phyloP scores from a whole-genome alignment of 2,329 filamentous ascomycete genomes.

The Camillea tinctor region DNA sequence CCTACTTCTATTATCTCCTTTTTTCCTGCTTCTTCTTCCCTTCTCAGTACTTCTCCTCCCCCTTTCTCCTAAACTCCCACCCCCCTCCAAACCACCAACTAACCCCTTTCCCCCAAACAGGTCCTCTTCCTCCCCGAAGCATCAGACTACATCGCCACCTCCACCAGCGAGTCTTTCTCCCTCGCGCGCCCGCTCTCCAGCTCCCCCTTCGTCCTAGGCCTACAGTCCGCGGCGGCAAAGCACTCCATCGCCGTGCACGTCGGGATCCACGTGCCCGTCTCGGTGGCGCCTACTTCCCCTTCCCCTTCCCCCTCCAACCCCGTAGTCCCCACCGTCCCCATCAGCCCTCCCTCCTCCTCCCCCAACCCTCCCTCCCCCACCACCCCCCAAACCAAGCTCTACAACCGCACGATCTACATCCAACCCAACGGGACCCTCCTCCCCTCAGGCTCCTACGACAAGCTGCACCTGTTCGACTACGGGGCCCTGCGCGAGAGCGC shows the following conservation, averaged over 20 bases:
- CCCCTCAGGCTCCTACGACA: conserved; percentile 64
- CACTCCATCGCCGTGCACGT: conserved; percentile 74
- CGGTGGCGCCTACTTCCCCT: background rate
- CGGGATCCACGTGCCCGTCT: conserved; percentile 77
- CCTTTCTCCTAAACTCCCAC: too few species aligned
- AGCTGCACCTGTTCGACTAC: conserved; percentile 86
- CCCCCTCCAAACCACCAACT: conserved; percentile 14
- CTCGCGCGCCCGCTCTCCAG: conserved; percentile 66
- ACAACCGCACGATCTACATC: conserved; percentile 56
- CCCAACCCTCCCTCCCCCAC: conserved; percentile 1
- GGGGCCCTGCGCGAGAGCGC: conserved; percentile 46
- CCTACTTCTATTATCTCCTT: background rate
- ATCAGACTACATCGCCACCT: conserved; percentile 78
- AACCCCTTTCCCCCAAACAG: conserved; percentile 35
- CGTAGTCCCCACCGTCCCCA: conserved; percentile 18
- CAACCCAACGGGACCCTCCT: conserved; percentile 41
- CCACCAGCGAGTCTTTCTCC: conserved; percentile 64
- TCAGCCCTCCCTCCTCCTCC: conserved; percentile 1
- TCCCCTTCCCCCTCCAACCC: conserved; percentile 9
- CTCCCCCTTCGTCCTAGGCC: conserved; percentile 73
- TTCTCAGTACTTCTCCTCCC: conserved; percentile 1
- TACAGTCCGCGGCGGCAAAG: conserved; percentile 65
- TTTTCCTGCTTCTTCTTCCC: background rate
- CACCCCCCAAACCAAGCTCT: conserved; percentile 36
- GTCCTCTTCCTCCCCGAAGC: conserved; percentile 92